Conservation (phyloP, 768 basidiomycete species). For the Mycena metata region DNA sequence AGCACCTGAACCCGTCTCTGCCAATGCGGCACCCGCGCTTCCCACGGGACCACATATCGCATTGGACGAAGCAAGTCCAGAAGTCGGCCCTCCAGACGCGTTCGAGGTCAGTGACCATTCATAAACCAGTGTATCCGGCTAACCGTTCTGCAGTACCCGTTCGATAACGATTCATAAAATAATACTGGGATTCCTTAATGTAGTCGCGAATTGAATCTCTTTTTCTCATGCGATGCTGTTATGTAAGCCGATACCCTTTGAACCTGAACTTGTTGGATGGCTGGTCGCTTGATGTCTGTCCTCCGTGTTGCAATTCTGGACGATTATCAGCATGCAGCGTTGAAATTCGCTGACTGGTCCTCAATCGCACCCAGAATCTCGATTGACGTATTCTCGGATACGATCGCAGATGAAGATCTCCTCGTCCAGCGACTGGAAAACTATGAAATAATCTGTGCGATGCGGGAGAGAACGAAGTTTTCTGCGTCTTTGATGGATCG, state of each 20-base stretch:
- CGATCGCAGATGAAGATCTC: conserved; percentile 63
- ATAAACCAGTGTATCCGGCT: conserved; percentile 34
- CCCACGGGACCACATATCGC: conserved; percentile 71
- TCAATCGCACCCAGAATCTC: conserved; percentile 49
- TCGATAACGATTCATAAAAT: conserved; percentile 73
- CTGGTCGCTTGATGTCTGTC: conserved; percentile 22
- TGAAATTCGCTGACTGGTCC: conserved; percentile 69
- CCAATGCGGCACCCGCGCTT: conserved; percentile 50
- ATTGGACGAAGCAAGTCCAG: conserved; percentile 77
- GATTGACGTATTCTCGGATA: conserved; percentile 65
- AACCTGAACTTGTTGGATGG: neutral
- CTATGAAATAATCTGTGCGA: conserved; percentile 72
- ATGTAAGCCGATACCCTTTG: conserved; percentile 20
- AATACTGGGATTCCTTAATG: conserved; percentile 33
- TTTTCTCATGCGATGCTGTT: conserved; percentile 16
- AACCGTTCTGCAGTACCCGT: conserved; percentile 73
- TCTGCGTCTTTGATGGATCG: conserved; percentile 60
- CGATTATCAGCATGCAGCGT: conserved; percentile 69
- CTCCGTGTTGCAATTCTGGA: conserved; percentile 69
- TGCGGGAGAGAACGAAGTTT: conserved; percentile 78
- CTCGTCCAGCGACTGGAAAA: conserved; percentile 63
- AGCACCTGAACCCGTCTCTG: conserved; percentile 40
- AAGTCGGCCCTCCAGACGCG: conserved; percentile 80
- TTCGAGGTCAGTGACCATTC: conserved; percentile 80
- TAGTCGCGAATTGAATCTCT: conserved; percentile 24